phyloP scores from a whole-genome alignment of 495 filamentous ascomycete genomes.

The Tuber melanosporum region DNA sequence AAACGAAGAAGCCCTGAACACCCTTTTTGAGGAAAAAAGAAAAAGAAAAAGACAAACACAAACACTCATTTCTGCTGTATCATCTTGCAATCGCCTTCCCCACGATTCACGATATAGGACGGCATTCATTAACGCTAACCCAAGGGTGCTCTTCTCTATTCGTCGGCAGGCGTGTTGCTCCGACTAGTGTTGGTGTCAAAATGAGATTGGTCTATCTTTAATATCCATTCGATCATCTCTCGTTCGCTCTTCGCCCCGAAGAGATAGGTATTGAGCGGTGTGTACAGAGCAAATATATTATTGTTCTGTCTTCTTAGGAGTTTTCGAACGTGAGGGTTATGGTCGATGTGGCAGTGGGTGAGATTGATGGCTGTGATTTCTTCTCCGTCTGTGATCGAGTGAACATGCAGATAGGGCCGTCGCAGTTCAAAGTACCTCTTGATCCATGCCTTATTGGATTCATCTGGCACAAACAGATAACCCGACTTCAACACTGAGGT shows the following conservation, averaged over 20 bases:
- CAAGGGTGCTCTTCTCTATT: background rate
- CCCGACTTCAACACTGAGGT: constrained; percentile 70
- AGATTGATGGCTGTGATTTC: constrained; percentile 85
- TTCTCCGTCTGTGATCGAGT: constrained; percentile 75
- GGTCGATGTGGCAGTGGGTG: constrained; percentile 75
- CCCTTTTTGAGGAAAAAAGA: background rate
- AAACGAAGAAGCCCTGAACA: background rate
- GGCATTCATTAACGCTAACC: background rate
- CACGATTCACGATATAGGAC: background rate
- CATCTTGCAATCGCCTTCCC: background rate
- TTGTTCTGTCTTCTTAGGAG: constrained; percentile 54
- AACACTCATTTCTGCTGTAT: background rate
- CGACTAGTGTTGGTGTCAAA: constrained; percentile 44
- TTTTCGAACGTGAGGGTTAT: constrained; percentile 75
- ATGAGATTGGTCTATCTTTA: constrained; percentile 61
- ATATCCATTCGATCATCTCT: constrained; percentile 92
- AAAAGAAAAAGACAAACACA: background rate
- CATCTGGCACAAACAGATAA: constrained; percentile 71
- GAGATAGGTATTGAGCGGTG: constrained; percentile 84
- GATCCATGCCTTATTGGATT: constrained; percentile 70
- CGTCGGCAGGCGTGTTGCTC: constrained; percentile 38
- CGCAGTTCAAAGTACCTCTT: constrained; percentile 90
- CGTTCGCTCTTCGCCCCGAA: constrained; percentile 81
- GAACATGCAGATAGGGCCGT: constrained; percentile 83
- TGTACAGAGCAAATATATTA: constrained; percentile 81